These are phyloP conservation scores for Zygoascus flipseniorum DNA, from an alignment of 805 yeast genomes.

Conservation along the genomic window DNA sequence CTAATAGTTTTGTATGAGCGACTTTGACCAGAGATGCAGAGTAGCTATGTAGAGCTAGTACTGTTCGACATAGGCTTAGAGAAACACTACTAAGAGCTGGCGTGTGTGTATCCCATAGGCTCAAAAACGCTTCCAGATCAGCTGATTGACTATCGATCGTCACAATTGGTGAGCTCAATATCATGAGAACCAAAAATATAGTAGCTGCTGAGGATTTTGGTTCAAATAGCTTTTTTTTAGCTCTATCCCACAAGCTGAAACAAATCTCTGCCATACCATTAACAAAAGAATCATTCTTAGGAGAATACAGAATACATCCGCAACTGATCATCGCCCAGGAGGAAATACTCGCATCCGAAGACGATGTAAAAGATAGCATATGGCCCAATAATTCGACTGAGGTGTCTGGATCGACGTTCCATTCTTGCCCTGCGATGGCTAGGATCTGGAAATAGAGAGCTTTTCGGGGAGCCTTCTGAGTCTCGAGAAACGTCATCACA, in stretches of 20 bases:
- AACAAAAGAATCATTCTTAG: background rate
- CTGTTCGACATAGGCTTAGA: background rate
- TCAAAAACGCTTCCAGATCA: background rate
- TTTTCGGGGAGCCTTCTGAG: background rate
- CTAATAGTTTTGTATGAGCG: background rate
- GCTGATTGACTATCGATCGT: background rate
- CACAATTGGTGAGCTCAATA: background rate
- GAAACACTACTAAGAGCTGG: conserved; percentile 1
- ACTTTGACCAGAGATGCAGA: background rate
- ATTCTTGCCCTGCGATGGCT: background rate
- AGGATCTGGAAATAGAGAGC: background rate
- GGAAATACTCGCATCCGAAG: background rate
- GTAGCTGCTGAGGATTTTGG: background rate
- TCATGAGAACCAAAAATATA: background rate
- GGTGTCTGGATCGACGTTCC: background rate
- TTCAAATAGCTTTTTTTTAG: background rate
- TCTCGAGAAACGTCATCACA: background rate
- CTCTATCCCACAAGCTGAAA: background rate
- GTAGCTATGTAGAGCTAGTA: background rate
- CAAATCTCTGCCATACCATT: background rate
- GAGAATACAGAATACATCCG: conserved; percentile 1
- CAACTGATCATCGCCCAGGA: conserved; percentile 7
- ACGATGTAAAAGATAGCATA: background rate
- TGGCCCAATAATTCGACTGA: background rate
- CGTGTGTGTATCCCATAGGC: background rate